Evolutionary conservation across 331 rosid species (phyloP).

Genomic region (Saraca asoca): DNA sequence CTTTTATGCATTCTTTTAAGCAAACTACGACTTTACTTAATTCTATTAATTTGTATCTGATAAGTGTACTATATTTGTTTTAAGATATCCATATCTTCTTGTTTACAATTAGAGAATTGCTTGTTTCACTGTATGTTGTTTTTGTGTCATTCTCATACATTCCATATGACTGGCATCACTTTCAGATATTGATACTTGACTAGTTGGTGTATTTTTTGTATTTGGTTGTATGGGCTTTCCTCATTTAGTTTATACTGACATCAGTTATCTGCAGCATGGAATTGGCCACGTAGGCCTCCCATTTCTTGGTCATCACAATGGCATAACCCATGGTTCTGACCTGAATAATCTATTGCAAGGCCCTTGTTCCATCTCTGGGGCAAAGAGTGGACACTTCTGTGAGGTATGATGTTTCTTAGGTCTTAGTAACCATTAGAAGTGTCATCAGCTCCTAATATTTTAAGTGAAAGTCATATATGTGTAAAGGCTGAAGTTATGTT

Average conservation of each 20-base stretch:
- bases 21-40: slow-evolving; percentile 7
- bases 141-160: slow-evolving; percentile 6
- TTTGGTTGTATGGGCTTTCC: neutral
- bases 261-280: slow-evolving; percentile 57
- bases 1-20: slow-evolving; percentile 8
- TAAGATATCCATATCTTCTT: slow-evolving; percentile 9
- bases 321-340: slow-evolving; percentile 46
- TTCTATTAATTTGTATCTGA: slow-evolving; percentile 18
- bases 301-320: slow-evolving; percentile 46
- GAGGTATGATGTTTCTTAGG: slow-evolving; percentile 52
- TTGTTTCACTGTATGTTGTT: slow-evolving; percentile 17
- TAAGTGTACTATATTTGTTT: slow-evolving; percentile 8
- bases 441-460: slow-evolving; percentile 4
- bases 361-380: slow-evolving; percentile 55
- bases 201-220: slow-evolving; percentile 7
- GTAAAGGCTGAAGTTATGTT: slow-evolving; percentile 3
- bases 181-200: slow-evolving; percentile 7
- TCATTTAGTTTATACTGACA: slow-evolving; percentile 23
- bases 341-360: slow-evolving; percentile 56
- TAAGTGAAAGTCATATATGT: slow-evolving; percentile 11
- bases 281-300: slow-evolving; percentile 51
- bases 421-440: slow-evolving; percentile 9
- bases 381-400: slow-evolving; percentile 53
- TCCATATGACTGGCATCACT: slow-evolving; percentile 9
- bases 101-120: slow-evolving; percentile 5